Percentiles rank a stretch among this genome's conserved stretches.
phyloP scores from a whole-genome alignment of 2,329 filamentous ascomycete genomes.

The Myriosclerotinia curreyana region DNA sequence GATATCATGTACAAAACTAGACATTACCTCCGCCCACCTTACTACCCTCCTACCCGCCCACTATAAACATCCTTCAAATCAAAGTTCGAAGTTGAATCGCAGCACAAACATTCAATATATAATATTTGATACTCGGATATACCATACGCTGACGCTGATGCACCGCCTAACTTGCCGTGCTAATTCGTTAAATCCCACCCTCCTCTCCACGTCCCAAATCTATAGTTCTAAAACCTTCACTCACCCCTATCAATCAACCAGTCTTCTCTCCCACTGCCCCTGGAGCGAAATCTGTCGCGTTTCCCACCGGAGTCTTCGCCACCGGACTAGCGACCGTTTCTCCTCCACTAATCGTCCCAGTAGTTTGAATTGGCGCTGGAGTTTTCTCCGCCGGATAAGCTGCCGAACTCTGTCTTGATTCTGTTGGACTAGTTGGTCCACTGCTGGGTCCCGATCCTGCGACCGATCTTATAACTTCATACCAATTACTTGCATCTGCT shows the following conservation, averaged over 20 bases:
- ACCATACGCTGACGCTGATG: background rate
- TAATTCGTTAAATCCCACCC: background rate
- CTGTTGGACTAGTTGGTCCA: conserved; percentile 29
- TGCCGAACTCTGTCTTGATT: conserved; percentile 26
- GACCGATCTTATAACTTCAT: conserved; percentile 57
- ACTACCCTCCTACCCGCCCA: background rate
- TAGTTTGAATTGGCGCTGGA: conserved; percentile 32
- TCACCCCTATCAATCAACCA: background rate
- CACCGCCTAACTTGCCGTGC: background rate
- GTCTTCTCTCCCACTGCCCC: conserved; percentile 1
- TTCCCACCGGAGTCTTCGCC: background rate
- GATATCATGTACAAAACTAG: conserved; percentile 3
- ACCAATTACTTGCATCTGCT: conserved; percentile 82
- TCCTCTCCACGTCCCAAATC: background rate
- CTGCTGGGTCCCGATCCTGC: conserved; percentile 31
- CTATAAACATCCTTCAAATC: background rate
- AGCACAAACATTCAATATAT: background rate
- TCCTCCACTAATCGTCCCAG: conserved; percentile 29
- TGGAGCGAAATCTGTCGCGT: conserved; percentile 5
- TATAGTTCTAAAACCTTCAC: background rate
- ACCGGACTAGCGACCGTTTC: conserved; percentile 33
- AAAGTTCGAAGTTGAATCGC: background rate
- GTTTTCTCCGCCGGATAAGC: conserved; percentile 26
- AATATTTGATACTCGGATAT: background rate
- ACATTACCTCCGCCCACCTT: background rate